Evolutionary conservation across 1,284 basidiomycete genomes (phyloP).

Genomic region (Pyrrhoderma noxium): DNA sequence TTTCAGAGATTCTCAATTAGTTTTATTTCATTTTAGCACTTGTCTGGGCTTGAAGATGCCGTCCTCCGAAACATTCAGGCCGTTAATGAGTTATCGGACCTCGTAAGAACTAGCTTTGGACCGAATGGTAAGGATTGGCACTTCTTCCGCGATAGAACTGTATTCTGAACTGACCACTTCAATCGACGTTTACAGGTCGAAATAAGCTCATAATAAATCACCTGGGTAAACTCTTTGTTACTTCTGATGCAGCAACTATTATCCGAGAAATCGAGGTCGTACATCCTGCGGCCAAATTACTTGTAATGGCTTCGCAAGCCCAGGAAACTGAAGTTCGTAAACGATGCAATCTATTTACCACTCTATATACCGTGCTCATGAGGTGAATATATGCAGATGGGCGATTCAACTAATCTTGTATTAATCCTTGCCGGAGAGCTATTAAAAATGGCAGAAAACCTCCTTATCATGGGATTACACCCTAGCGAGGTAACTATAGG

Average conservation of each 20-base stretch:
- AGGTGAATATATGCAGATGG: conserved; percentile 58
- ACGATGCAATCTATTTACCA: neutral
- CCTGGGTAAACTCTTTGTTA: conserved; percentile 92
- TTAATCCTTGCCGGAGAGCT: conserved; percentile 95
- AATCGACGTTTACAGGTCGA: conserved; percentile 46
- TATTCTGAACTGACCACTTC: neutral
- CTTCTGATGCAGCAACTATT: conserved; percentile 98
- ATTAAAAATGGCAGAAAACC: conserved; percentile 87
- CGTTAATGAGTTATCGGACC: conserved; percentile 88
- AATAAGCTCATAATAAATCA: conserved; percentile 98
- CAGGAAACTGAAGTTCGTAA: conserved; percentile 84
- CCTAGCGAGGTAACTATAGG: conserved; percentile 93
- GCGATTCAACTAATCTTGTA: conserved; percentile 94
- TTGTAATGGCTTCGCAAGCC: conserved; percentile 96
- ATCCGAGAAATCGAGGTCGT: conserved; percentile 98
- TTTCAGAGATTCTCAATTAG: neutral
- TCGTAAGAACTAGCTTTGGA: conserved; percentile 93
- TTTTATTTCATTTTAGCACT: conserved; percentile 45
- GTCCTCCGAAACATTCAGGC: conserved; percentile 94
- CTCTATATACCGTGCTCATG: neutral
- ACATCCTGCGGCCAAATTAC: conserved; percentile 93
- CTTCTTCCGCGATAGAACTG: neutral
- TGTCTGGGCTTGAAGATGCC: conserved; percentile 89
- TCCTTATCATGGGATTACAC: conserved; percentile 94
- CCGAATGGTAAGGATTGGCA: conserved; percentile 70